These are phyloP conservation scores for Coemansia pectinata DNA, from an alignment of 192 early-diverging fungal genomes.

Conservation along the genomic window DNA sequence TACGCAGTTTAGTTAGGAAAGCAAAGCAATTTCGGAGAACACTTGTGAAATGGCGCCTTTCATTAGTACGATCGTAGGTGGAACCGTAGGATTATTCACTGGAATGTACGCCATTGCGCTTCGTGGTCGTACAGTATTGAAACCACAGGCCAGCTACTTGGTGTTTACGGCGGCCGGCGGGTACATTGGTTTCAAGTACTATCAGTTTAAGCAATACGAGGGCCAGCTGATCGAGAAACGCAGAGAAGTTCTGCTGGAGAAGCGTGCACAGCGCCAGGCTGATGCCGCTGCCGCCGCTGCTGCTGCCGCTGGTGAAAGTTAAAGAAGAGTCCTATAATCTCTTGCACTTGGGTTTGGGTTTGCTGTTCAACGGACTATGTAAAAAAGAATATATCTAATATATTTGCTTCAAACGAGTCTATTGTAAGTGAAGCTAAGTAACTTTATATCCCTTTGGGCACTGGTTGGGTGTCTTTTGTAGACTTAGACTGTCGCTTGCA, in stretches of 20 bases:
- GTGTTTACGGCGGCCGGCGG: conserved; percentile 27
- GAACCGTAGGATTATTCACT: conserved; percentile 36
- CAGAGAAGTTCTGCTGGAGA: conserved; percentile 35
- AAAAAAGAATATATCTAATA: background rate
- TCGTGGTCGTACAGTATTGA: conserved; percentile 34
- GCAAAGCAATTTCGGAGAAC: conserved; percentile 1
- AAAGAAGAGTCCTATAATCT: background rate
- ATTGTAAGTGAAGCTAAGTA: background rate
- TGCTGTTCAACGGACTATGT: background rate
- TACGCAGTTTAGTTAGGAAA: background rate
- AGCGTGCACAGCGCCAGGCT: conserved; percentile 40
- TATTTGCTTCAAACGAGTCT: background rate
- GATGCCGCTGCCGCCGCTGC: conserved; percentile 11
- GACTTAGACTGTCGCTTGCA: background rate
- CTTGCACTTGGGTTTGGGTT: background rate
- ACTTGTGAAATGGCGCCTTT: conserved; percentile 26
- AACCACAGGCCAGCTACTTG: conserved; percentile 44
- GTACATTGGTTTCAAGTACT: conserved; percentile 37
- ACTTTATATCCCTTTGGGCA: background rate
- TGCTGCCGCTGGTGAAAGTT: background rate
- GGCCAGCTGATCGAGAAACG: conserved; percentile 31
- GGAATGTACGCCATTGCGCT: conserved; percentile 53
- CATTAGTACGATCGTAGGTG: conserved; percentile 37
- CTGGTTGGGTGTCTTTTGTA: background rate
- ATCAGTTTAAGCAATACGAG: conserved; percentile 27